Percentiles rank a stretch among this genome's conserved stretches.
Conservation (phyloP, 495 filamentous ascomycete genomes). For the Peziza echinospora region DNA sequence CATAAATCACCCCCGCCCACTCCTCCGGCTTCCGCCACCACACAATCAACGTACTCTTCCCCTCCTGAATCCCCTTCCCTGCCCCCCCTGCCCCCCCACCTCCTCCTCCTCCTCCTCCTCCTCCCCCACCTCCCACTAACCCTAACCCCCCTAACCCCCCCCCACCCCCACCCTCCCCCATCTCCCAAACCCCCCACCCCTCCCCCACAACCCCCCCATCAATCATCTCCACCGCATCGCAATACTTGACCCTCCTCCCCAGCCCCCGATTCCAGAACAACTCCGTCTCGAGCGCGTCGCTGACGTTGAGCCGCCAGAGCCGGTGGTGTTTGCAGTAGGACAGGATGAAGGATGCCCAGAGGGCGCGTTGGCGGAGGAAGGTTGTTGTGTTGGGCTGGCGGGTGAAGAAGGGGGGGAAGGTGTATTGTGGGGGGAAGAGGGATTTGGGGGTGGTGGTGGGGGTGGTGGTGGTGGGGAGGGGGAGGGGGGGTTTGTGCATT, state of each 20-base stretch:
- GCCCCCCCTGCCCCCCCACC: constrained; percentile 32
- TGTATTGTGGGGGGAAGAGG: constrained; percentile 20
- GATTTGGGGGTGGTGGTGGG: background rate
- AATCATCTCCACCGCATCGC: too few relatives aligned
- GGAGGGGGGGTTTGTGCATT: too few relatives aligned
- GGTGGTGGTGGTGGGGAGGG: too few relatives aligned
- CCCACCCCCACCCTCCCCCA: too few relatives aligned
- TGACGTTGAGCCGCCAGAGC: constrained; percentile 45
- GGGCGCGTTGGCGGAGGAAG: constrained; percentile 50
- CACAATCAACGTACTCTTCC: constrained; percentile 34
- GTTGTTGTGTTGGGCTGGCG: constrained; percentile 59
- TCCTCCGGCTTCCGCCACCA: constrained; percentile 54
- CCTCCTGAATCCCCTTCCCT: constrained; percentile 19
- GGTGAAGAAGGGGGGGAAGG: constrained; percentile 57
- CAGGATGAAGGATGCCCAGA: constrained; percentile 72
- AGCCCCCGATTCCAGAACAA: constrained; percentile 35
- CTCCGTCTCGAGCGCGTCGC: constrained; percentile 35
- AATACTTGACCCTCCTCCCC: constrained; percentile 9
- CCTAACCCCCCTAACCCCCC: too few relatives aligned
- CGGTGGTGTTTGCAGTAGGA: constrained; percentile 60
- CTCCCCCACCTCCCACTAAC: constrained; percentile 23
- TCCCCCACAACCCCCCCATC: too few relatives aligned
- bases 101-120: constrained; percentile 23
- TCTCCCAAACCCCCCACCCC: too few relatives aligned
- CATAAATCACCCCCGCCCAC: constrained; percentile 42